A percentile compares a stretch with the other conserved stretches of the same genome.
phyloP scores from a whole-genome alignment of 495 filamentous ascomycete genomes.

The Endocarpon pusillum region DNA sequence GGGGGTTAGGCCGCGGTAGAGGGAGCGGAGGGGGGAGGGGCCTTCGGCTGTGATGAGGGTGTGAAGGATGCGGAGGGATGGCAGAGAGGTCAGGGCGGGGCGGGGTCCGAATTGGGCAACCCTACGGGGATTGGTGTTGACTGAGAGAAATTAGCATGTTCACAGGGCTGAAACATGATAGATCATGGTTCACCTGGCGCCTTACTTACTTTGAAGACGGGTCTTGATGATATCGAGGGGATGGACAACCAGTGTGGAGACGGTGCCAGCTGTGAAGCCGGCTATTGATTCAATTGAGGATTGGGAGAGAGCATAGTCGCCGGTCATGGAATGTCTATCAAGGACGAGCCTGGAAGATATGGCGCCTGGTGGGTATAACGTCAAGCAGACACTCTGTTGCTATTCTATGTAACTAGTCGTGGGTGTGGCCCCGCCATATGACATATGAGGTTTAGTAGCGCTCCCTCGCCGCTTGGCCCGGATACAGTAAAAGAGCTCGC shows the following conservation, averaged over 20 bases:
- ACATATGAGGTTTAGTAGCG: no score
- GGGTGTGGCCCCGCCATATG: no score
- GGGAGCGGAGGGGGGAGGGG: constrained; percentile 34
- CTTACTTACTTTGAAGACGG: constrained; percentile 82
- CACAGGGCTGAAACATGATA: no score
- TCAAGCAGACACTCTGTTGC: no score
- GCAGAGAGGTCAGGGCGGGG: not conserved
- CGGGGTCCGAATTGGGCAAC: constrained; percentile 3
- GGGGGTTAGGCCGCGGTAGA: constrained; percentile 78
- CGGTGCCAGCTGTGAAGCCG: constrained; percentile 74
- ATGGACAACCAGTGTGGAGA: constrained; percentile 51
- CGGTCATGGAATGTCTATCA: constrained; percentile 24
- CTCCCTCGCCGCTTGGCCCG: no score
- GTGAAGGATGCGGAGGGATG: constrained; percentile 36
- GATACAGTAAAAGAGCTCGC: no score
- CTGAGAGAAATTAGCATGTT: no score
- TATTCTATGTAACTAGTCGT: no score
- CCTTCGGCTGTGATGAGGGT: constrained; percentile 40
- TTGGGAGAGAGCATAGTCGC: constrained; percentile 41
- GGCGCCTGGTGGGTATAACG: no score
- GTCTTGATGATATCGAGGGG: constrained; percentile 94
- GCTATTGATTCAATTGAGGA: constrained; percentile 78
- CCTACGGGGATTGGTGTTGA: no score
- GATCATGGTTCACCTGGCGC: no score
- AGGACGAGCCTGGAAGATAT: no score